Evolutionary conservation across 768 basidiomycete genomes (phyloP).

Genomic region (Pulveroboletus sp.): DNA sequence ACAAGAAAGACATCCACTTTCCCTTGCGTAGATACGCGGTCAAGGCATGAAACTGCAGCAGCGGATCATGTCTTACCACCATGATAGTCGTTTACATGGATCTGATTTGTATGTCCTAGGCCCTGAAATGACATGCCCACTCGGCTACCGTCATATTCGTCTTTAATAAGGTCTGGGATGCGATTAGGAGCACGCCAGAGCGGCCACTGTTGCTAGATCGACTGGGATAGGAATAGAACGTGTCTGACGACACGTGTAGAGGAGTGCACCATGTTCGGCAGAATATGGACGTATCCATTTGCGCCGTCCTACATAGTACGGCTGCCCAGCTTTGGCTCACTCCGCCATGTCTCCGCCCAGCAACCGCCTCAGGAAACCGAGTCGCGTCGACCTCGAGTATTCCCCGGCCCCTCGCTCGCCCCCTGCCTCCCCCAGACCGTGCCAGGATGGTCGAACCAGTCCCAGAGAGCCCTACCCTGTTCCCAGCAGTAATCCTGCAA

Average conservation of each 20-base stretch:
- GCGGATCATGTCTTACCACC: constrained; percentile 19
- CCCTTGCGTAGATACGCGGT: constrained; percentile 92
- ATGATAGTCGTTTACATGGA: constrained; percentile 27
- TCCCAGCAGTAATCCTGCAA: constrained; percentile 76
- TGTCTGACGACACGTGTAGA: constrained; percentile 26
- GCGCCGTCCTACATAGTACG: too few relatives aligned
- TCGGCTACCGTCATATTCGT: constrained; percentile 5
- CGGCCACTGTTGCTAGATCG: neutral
- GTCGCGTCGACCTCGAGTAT: constrained; percentile 35
- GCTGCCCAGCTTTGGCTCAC: constrained; percentile 15
- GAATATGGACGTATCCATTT: constrained; percentile 4
- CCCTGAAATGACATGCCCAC: constrained; percentile 32
- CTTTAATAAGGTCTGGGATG: constrained; percentile 1
- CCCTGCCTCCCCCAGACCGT: constrained; percentile 42
- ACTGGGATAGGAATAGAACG: constrained; percentile 4
- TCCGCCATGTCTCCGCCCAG: constrained; percentile 42
- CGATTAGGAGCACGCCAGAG: neutral
- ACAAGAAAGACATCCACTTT: constrained; percentile 94
- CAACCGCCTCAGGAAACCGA: constrained; percentile 38
- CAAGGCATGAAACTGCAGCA: constrained; percentile 62
- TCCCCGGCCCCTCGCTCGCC: constrained; percentile 40
- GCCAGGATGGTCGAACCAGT: constrained; percentile 31
- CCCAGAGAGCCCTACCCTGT: constrained; percentile 61
- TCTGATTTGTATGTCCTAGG: constrained; percentile 39
- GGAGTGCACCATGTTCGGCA: constrained; percentile 14